Evolutionary conservation across 1,284 basidiomycete genomes (phyloP), one percentile per base, ranked within the genome.

Genomic region (Abortiporus biennis): DNA sequence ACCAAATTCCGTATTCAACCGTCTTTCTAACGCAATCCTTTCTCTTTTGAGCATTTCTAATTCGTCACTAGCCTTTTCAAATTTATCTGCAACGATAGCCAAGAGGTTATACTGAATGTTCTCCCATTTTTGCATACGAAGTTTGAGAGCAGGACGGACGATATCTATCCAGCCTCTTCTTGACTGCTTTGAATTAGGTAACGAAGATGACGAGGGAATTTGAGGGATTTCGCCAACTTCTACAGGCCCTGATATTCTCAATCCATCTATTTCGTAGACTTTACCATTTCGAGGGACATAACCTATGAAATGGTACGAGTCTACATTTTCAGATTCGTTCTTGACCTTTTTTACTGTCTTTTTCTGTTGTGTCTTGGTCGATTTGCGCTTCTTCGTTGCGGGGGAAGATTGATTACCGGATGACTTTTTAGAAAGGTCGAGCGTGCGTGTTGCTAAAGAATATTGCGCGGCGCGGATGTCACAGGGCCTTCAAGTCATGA

Each of bases 151-250:
- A 0, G 78, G 78, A 13, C 77, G 70, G 17, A 72, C 78, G 40
- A 78, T 58, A 52, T 78, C 69, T 68, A 78, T 78, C 78, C 78
- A 81, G 0, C 51, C 57, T 3, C 49, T 43, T 19, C 39, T 43
- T 36, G 35, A 40, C 27, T 8, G 9, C 27, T 29, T 29, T 8
- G 8, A 29, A 19, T 16, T 24, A 15, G 47, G 30, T 12, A 47
- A 34, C 4, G 50, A 40, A 6, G 68, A 56, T n/a, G n/a, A n/a
- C n/a, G n/a, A n/a, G n/a, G n/a, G n/a, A n/a, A n/a, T n/a, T n/a
- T n/a, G n/a, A n/a, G n/a, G n/a, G 12, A 78, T 54, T 51, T 77
- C 76, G 22, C 77, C 78, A 20, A 80, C 77, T 54, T 80, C 77
- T 4, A 81, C 58, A 2, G 78, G 76, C 1, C 74, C 77, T 3